These are phyloP conservation scores for Hevea brasiliensis DNA, from an alignment of 345 rosid genomes.

Conservation along the genomic window DNA sequence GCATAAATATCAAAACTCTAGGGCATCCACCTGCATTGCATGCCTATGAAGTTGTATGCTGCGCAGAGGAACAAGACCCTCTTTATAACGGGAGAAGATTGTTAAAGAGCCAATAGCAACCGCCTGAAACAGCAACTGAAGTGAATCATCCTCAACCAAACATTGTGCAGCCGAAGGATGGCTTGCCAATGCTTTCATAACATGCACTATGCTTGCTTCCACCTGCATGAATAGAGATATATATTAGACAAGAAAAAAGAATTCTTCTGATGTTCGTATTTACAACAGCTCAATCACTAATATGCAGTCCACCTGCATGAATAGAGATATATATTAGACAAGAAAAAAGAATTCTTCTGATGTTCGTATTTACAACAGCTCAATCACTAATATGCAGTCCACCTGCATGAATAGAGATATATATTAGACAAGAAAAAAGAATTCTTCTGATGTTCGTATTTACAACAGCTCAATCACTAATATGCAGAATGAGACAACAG, in stretches of 20 bases:
- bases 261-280: background rate
- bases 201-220: conserved; percentile 93
- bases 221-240: conserved; percentile 51
- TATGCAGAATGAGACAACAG: background rate
- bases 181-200: conserved; percentile 95
- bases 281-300: conserved; percentile 11
- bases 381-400: too few species aligned
- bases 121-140: conserved; percentile 81
- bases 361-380: conserved; percentile 2
- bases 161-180: conserved; percentile 95
- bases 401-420: conserved; percentile 51
- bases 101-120: conserved; percentile 80
- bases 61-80: conserved; percentile 81
- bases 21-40: conserved; percentile 86
- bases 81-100: conserved; percentile 67
- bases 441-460: background rate
- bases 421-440: conserved; percentile 11
- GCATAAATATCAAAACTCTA: background rate
- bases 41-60: conserved; percentile 96
- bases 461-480: conserved; percentile 5
- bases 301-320: conserved; percentile 85
- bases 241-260: conserved; percentile 11
- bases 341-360: conserved; percentile 12
- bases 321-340: conserved; percentile 8
- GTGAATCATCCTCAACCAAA: conserved; percentile 94